Percentiles rank a stretch among this genome's conserved stretches.
phyloP scores from a whole-genome alignment of 495 filamentous ascomycete genomes.

The Geoglossum glabrum region DNA sequence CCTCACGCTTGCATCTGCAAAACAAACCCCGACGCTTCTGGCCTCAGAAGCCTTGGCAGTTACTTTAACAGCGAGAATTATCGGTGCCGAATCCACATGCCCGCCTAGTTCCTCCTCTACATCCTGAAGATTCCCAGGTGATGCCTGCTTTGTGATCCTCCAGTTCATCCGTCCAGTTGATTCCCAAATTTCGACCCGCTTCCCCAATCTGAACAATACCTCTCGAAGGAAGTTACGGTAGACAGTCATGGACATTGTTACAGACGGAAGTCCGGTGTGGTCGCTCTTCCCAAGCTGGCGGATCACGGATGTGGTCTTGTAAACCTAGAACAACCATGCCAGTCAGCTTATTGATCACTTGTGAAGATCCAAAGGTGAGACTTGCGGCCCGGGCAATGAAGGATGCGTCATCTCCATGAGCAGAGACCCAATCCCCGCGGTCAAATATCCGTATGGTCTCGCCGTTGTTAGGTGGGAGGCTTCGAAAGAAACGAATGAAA shows the following conservation, averaged over 20 bases:
- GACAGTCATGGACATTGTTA: constrained; percentile 82
- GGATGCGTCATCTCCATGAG: constrained; percentile 77
- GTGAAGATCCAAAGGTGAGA: not conserved
- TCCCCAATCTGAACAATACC: constrained; percentile 75
- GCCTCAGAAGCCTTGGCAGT: constrained; percentile 69
- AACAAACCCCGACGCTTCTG: constrained; percentile 81
- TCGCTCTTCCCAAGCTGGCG: constrained; percentile 71
- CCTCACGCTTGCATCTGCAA: constrained; percentile 90
- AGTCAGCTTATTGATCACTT: not conserved
- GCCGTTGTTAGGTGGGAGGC: constrained; percentile 41
- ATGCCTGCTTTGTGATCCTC: constrained; percentile 81
- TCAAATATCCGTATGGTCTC: constrained; percentile 83
- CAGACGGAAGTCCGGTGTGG: constrained; percentile 66
- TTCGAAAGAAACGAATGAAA: constrained; percentile 88
- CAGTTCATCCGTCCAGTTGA: constrained; percentile 61
- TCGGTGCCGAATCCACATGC: constrained; percentile 71
- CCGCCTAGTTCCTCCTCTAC: constrained; percentile 90
- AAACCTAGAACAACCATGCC: constrained; percentile 33
- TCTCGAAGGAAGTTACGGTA: constrained; percentile 93
- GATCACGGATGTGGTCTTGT: constrained; percentile 92
- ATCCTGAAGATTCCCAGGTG: constrained; percentile 89
- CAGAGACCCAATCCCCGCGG: constrained; percentile 85
- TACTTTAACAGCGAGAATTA: constrained; percentile 87
- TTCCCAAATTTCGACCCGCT: constrained; percentile 78
- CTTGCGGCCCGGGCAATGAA: constrained; percentile 75